These are phyloP conservation scores for Angomonas ambiguus DNA, from an alignment of 208 protist species.

Conservation along the genomic window DNA sequence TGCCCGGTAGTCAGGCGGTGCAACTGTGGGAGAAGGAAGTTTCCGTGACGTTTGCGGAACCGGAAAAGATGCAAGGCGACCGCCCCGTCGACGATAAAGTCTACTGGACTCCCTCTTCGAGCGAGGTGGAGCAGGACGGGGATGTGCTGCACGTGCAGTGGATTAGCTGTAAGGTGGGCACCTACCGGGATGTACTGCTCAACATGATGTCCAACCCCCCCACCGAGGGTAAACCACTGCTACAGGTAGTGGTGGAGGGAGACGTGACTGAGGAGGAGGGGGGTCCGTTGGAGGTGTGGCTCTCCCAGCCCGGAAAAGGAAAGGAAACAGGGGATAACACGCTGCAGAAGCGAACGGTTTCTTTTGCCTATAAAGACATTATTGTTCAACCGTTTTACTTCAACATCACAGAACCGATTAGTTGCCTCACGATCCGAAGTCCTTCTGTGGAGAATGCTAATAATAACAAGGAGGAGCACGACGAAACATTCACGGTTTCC, in stretches of 20 bases:
- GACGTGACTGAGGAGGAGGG: neutral
- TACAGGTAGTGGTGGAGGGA: conserved; percentile 26
- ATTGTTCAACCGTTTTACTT: conserved; percentile 5
- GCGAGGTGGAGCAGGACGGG: conserved; percentile 21
- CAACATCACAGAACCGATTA: conserved; percentile 1
- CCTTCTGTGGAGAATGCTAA: neutral
- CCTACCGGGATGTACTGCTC: conserved; percentile 43
- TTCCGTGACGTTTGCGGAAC: conserved; percentile 4
- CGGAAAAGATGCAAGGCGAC: conserved; percentile 2
- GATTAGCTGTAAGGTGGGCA: conserved; percentile 30
- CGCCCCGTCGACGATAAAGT: neutral
- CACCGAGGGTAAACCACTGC: conserved; percentile 8
- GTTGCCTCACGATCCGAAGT: neutral
- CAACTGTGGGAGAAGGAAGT: neutral
- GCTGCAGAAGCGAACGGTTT: conserved; percentile 2
- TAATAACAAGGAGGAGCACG: neutral
- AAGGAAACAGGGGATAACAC: neutral
- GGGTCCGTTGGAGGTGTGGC: neutral
- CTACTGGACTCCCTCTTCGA: conserved; percentile 8
- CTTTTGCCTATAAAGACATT: neutral
- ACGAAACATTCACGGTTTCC: neutral
- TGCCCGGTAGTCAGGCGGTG: neutral
- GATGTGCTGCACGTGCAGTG: conserved; percentile 26
- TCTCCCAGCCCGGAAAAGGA: neutral
- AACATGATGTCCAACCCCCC: conserved; percentile 30